Conservation (phyloP, 148 eudicot genomes). For the Beta vulgaris region DNA sequence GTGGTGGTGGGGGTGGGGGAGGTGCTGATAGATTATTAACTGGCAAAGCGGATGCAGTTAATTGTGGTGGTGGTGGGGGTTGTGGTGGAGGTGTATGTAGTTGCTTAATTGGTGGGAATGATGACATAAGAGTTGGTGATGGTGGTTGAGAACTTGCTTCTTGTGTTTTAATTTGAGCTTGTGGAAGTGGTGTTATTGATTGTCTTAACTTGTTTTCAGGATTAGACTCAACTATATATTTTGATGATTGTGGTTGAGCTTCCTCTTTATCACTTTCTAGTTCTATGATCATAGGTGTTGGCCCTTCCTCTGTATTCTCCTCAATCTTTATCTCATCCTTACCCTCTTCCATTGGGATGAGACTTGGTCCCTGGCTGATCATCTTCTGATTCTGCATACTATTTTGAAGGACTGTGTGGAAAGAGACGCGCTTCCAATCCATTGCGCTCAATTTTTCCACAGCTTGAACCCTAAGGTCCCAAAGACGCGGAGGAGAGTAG, state of each 20-base stretch:
- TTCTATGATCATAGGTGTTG: conserved; percentile 28
- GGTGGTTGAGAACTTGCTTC: conserved; percentile 6
- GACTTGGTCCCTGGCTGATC: conserved; percentile 17
- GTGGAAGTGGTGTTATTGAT: neutral
- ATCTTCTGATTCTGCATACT: conserved; percentile 24
- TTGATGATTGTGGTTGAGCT: conserved; percentile 13
- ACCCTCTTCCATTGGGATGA: neutral
- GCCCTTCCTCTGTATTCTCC: neutral
- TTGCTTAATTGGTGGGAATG: conserved; percentile 20
- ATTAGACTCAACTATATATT: conserved; percentile 13
- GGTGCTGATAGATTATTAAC: conserved; percentile 1
- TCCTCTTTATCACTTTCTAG: conserved; percentile 13
- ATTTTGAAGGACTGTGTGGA: conserved; percentile 62
- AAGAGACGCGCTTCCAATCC: conserved; percentile 72
- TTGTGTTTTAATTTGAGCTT: conserved; percentile 16
- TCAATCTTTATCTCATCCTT: conserved; percentile 9
- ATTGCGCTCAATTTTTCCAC: conserved; percentile 68
- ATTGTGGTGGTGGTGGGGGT: conserved; percentile 25
- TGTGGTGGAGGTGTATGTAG: conserved; percentile 20
- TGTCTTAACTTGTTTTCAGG: neutral
- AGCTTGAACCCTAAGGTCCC: conserved; percentile 68
- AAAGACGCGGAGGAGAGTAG: conserved; percentile 59
- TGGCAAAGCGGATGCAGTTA: neutral
- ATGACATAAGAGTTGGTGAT: conserved; percentile 7
- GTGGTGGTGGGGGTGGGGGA: conserved; percentile 23